Percentiles rank a stretch among this genome's conserved stretches.
phyloP scores from a whole-genome alignment of 805 yeast genomes.

The Wickerhamiella alocasiicola region DNA sequence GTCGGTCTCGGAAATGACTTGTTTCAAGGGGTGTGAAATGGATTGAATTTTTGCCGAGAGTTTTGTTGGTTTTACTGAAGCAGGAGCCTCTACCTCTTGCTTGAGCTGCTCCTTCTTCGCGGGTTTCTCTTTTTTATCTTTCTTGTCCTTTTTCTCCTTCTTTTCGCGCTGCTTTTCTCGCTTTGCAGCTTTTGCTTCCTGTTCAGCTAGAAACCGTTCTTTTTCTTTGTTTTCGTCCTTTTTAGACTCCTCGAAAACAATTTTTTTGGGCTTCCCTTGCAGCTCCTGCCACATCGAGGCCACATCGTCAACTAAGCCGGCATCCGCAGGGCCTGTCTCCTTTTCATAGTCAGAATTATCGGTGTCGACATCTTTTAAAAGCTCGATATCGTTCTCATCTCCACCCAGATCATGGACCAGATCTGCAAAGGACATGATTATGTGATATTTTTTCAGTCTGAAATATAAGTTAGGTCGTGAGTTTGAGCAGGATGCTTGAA shows the following conservation, averaged over 20 bases:
- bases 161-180: constrained; percentile 28
- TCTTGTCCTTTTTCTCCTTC: constrained; percentile 20
- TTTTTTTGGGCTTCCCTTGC: constrained; percentile 10
- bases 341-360: constrained; percentile 27
- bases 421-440: constrained; percentile 35
- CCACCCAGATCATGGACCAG: constrained; percentile 81
- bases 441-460: constrained; percentile 5
- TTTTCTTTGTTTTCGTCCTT: constrained; percentile 26
- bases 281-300: constrained; percentile 21
- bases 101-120: background rate
- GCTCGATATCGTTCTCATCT: constrained; percentile 61
- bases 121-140: constrained; percentile 10
- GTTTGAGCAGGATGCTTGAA: background rate
- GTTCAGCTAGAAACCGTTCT: background rate
- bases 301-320: constrained; percentile 17
- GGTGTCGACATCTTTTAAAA: constrained; percentile 43
- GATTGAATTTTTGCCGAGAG: constrained; percentile 21
- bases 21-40: constrained; percentile 26
- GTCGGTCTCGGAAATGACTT: constrained; percentile 35
- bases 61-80: constrained; percentile 20
- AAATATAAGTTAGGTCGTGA: background rate
- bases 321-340: constrained; percentile 20
- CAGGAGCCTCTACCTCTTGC: constrained; percentile 11
- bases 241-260: constrained; percentile 26
- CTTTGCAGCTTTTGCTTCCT: constrained; percentile 6